phyloP scores from a whole-genome alignment of 177 flowering plant species.

The Vitis hybrid region DNA sequence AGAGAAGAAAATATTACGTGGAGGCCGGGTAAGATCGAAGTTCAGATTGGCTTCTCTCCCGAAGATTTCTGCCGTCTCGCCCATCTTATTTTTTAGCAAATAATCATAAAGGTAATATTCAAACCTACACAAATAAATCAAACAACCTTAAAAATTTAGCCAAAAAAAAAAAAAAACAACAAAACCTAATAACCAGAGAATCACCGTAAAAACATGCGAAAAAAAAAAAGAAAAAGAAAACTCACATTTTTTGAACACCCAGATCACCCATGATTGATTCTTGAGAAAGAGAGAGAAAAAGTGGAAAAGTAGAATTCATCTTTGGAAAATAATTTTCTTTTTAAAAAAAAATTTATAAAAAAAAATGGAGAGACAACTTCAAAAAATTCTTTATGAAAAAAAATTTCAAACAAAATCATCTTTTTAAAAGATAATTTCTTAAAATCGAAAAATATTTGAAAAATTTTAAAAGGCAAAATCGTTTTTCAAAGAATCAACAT shows the following conservation, averaged over 20 bases:
- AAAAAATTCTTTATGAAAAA: no score
- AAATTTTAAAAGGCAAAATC: no score
- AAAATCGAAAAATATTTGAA: no score
- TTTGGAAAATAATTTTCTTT: no score
- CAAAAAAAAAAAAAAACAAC: neutral
- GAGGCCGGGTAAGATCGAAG: neutral
- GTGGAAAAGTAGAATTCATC: no score
- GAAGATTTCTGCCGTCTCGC: constrained; percentile 1
- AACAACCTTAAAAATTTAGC: neutral
- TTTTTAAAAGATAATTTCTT: no score
- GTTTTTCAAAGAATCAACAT: no score
- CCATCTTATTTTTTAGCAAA: constrained; percentile 4
- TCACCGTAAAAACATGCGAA: neutral
- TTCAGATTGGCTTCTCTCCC: neutral
- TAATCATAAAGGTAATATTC: constrained; percentile 12
- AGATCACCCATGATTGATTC: no score
- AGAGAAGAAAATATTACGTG: neutral
- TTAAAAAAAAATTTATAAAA: no score
- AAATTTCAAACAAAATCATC: no score
- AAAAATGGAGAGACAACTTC: no score
- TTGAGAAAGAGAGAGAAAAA: no score
- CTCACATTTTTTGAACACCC: neutral
- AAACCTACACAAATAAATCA: neutral
- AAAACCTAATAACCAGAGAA: neutral
- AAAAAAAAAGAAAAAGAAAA: neutral